Evolutionary conservation across 805 yeast species (phyloP).

Genomic region (Hanseniaspora thailandica): DNA sequence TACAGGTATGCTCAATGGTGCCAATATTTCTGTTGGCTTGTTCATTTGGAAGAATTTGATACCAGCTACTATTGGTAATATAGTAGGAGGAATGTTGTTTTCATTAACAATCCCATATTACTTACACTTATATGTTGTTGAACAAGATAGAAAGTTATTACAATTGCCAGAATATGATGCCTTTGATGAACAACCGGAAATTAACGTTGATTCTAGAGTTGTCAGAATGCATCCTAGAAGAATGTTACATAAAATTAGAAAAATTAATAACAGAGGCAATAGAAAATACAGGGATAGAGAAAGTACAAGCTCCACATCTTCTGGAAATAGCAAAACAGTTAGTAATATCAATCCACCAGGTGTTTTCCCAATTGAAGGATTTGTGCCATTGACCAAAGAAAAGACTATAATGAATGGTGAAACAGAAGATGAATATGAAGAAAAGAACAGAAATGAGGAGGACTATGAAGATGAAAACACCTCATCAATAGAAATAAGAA

Average conservation of each 20-base stretch:
- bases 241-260: conserved; percentile 7
- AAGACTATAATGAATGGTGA: conserved; percentile 42
- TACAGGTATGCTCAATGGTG: conserved; percentile 57
- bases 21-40: conserved; percentile 48
- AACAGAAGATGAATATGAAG: background rate
- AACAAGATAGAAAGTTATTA: conserved; percentile 49
- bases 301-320: background rate
- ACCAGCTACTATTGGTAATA: conserved; percentile 64
- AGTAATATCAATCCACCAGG: conserved; percentile 51
- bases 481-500: background rate
- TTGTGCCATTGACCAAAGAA: conserved; percentile 52
- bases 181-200: conserved; percentile 70
- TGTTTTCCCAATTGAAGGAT: conserved; percentile 68
- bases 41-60: conserved; percentile 63
- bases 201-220: conserved; percentile 67
- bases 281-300: conserved; percentile 5
- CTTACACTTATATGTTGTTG: conserved; percentile 60
- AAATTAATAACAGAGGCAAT: conserved; percentile 8
- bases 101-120: conserved; percentile 59
- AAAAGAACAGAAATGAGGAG: background rate
- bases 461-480: background rate
- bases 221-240: conserved; percentile 36
- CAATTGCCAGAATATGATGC: conserved; percentile 59
- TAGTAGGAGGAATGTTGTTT: conserved; percentile 66
- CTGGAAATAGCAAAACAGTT: conserved; percentile 4